Percentiles rank a stretch among this genome's conserved stretches.
Conservation (phyloP, 2,329 filamentous ascomycete genomes). For the Sphaceloma murrayae region DNA sequence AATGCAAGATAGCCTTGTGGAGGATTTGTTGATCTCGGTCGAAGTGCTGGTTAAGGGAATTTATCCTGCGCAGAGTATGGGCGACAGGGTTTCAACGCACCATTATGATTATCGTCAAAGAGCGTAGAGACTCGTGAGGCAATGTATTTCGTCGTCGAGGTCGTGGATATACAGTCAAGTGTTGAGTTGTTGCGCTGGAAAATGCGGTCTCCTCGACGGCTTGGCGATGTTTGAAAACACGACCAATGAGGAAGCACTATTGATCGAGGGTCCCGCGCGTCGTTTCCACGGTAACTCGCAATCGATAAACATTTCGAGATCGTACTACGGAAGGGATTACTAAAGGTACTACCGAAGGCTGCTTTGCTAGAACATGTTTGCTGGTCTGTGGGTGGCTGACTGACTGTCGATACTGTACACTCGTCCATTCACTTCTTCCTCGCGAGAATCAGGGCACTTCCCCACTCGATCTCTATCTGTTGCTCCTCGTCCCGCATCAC, state of each 20-base stretch:
- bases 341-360: too few relatives aligned
- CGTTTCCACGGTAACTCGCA: conserved; percentile 4
- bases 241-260: conserved; percentile 9
- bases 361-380: too few relatives aligned
- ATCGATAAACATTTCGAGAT: conserved; percentile 6
- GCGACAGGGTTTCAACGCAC: neutral
- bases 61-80: neutral
- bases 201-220: conserved; percentile 7
- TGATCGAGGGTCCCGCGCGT: neutral
- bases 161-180: neutral
- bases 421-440: conserved; percentile 37
- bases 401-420: too few relatives aligned
- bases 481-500: conserved; percentile 42
- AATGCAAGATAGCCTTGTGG: too few relatives aligned
- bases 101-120: neutral
- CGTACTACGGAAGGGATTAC: too few relatives aligned
- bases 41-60: neutral
- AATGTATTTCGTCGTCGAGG: neutral
- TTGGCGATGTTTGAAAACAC: conserved; percentile 13
- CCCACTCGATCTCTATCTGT: conserved; percentile 52
- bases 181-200: conserved; percentile 1
- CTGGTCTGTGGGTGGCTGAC: too few relatives aligned
- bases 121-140: too few relatives aligned
- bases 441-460: conserved; percentile 50
- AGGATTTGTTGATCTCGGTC: neutral